Percentiles rank a stretch among this genome's conserved stretches.
Evolutionary conservation across 768 basidiomycete genomes (phyloP).

Genomic region (Chlorophyllum brunneum): DNA sequence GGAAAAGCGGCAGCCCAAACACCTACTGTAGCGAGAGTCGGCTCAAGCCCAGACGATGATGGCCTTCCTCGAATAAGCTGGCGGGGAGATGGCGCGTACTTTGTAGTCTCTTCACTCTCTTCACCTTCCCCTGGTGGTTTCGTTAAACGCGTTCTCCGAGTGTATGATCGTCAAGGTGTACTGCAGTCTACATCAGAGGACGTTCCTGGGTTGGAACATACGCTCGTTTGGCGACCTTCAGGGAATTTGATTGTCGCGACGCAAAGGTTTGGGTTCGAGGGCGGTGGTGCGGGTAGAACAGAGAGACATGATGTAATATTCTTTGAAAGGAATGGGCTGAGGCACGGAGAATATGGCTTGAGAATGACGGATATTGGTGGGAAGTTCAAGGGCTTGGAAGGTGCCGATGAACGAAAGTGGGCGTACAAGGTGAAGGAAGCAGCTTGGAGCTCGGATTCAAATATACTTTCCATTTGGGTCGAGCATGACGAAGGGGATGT

Average conservation of each 20-base stretch:
- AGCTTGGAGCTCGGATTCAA: conserved; percentile 87
- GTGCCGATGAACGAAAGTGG: conserved; percentile 40
- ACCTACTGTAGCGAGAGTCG: conserved; percentile 34
- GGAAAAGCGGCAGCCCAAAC: conserved; percentile 81
- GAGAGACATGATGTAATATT: conserved; percentile 85
- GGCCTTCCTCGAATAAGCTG: conserved; percentile 73
- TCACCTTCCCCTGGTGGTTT: conserved; percentile 23
- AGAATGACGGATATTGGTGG: conserved; percentile 29
- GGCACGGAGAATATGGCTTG: conserved; percentile 86
- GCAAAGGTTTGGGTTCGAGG: conserved; percentile 78
- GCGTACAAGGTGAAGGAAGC: conserved; percentile 75
- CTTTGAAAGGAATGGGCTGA: conserved; percentile 91
- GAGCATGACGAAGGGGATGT: conserved; percentile 64
- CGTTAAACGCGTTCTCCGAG: conserved; percentile 55
- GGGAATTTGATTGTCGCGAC: conserved; percentile 82
- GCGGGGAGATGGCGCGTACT: conserved; percentile 91
- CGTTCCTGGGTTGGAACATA: conserved; percentile 78
- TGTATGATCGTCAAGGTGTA: conserved; percentile 70
- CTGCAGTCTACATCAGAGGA: conserved; percentile 85
- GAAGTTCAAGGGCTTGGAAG: conserved; percentile 29
- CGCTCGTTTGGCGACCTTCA: conserved; percentile 80
- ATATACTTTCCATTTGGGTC: conserved; percentile 82
- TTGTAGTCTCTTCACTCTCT: conserved; percentile 78
- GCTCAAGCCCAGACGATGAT: conserved; percentile 70
- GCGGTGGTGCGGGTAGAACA: conserved; percentile 61